Percentiles rank a stretch among this genome's conserved stretches.
phyloP scores from a whole-genome alignment of 768 basidiomycete species.

The Phanerochaete carnosa region DNA sequence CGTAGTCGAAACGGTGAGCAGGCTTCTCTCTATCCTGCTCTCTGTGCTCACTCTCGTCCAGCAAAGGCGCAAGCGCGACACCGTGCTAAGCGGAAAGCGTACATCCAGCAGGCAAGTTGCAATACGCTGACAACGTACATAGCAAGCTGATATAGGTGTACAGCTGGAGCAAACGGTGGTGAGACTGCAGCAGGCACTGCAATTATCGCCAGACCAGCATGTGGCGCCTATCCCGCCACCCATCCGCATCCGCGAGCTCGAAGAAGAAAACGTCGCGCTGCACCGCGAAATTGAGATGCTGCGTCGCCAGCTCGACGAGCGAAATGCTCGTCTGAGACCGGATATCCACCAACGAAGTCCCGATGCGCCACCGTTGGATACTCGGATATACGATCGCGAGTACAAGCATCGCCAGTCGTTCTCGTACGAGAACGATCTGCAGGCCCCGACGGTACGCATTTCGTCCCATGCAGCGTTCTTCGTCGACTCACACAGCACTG shows the following conservation, averaged over 20 bases:
- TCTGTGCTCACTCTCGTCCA: conserved; percentile 10
- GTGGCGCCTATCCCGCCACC: conserved; percentile 69
- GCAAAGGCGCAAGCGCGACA: conserved; percentile 87
- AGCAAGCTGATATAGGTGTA: background rate
- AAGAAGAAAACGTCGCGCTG: conserved; percentile 72
- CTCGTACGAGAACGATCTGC: conserved; percentile 21
- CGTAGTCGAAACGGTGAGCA: conserved; percentile 25
- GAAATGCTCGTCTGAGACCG: conserved; percentile 21
- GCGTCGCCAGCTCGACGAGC: conserved; percentile 51
- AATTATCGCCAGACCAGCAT: conserved; percentile 72
- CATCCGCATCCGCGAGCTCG: conserved; percentile 75
- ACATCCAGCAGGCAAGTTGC: conserved; percentile 74
- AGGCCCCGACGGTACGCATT: conserved; percentile 20
- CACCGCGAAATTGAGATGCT: conserved; percentile 73
- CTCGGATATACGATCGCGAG: conserved; percentile 23
- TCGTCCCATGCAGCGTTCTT: background rate
- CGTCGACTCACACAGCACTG: background rate
- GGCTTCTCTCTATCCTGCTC: background rate
- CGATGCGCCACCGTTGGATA: conserved; percentile 14
- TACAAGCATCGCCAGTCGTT: conserved; percentile 25
- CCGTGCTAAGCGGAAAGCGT: conserved; percentile 89
- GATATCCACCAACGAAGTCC: conserved; percentile 18
- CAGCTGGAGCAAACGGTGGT: conserved; percentile 86
- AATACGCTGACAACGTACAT: background rate
- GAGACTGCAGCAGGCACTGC: conserved; percentile 74